These are phyloP conservation scores for Gynochthodes officinalis DNA, from an alignment of 257 asterid genomes.

Conservation along the genomic window DNA sequence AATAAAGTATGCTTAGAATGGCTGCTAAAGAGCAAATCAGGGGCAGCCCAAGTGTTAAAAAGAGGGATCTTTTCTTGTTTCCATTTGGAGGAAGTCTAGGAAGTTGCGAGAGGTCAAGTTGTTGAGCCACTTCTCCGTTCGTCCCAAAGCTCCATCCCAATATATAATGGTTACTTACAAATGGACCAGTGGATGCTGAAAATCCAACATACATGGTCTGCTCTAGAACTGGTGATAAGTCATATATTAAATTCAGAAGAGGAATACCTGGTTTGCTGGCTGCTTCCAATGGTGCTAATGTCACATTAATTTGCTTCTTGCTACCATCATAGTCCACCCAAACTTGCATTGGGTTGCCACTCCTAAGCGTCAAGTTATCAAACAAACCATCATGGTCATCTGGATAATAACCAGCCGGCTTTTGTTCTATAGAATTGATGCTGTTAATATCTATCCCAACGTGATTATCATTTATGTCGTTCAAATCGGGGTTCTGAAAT, in stretches of 20 bases:
- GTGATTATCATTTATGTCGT: slow-evolving; percentile 49
- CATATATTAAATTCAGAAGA: slow-evolving; percentile 25
- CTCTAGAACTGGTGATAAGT: slow-evolving; percentile 40
- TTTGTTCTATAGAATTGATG: slow-evolving; percentile 23
- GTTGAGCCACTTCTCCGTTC: slow-evolving; percentile 31
- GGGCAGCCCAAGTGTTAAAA: slow-evolving; percentile 40
- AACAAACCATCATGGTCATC: slow-evolving; percentile 15
- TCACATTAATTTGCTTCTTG: slow-evolving; percentile 26
- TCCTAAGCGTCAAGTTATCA: slow-evolving; percentile 36
- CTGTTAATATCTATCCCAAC: slow-evolving; percentile 55
- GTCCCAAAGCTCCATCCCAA: slow-evolving; percentile 61
- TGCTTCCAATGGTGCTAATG: slow-evolving; percentile 36
- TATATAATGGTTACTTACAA: slow-evolving; percentile 44
- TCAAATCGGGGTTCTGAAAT: slow-evolving; percentile 29
- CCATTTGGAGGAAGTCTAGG: slow-evolving; percentile 52
- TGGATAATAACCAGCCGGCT: slow-evolving; percentile 42
- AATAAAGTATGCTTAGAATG: slow-evolving; percentile 10
- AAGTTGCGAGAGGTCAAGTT: slow-evolving; percentile 42
- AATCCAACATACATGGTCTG: slow-evolving; percentile 55
- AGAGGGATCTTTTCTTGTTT: slow-evolving; percentile 27
- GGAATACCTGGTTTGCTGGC: slow-evolving; percentile 37
- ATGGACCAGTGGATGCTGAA: slow-evolving; percentile 43
- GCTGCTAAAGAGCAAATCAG: not conserved
- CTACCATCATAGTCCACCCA: slow-evolving; percentile 54
- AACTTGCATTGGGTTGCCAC: slow-evolving; percentile 39